Percentiles rank a stretch among this genome's conserved stretches.
These are phyloP conservation scores for Talaromyces marneffei DNA, from an alignment of 2,329 filamentous ascomycete genomes.

Conservation along the genomic window DNA sequence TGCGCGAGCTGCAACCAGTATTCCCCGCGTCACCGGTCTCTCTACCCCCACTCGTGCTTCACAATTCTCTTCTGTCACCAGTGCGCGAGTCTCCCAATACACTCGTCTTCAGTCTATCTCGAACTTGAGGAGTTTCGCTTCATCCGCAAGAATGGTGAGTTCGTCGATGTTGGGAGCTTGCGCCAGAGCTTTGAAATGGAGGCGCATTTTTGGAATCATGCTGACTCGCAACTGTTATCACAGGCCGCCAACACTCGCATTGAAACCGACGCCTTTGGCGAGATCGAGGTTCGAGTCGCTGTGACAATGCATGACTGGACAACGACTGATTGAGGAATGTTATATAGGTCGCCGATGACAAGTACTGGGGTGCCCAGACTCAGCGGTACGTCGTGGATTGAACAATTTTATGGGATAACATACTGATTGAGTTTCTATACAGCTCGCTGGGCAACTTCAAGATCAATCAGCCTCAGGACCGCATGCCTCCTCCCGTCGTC, in stretches of 20 bases:
- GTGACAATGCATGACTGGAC: neutral
- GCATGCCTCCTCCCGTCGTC: slow-evolving; percentile 90
- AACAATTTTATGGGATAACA: neutral
- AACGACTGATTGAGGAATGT: neutral
- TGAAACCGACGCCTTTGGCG: slow-evolving; percentile 96
- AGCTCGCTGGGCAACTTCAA: slow-evolving; percentile 91
- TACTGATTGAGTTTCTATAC: slow-evolving; percentile 19
- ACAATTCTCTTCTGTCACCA: slow-evolving; percentile 20
- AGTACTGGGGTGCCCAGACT: slow-evolving; percentile 98
- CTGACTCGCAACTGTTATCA: neutral
- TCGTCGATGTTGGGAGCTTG: neutral
- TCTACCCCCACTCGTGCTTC: slow-evolving; percentile 23
- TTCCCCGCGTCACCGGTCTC: slow-evolving; percentile 27
- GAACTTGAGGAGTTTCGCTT: slow-evolving; percentile 33
- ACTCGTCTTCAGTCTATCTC: slow-evolving; percentile 33
- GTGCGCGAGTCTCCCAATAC: slow-evolving; percentile 26
- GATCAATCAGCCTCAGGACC: slow-evolving; percentile 98
- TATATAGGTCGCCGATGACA: slow-evolving; percentile 67
- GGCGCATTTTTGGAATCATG: neutral
- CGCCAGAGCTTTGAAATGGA: neutral
- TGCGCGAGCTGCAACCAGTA: slow-evolving; percentile 26
- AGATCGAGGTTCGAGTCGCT: slow-evolving; percentile 60
- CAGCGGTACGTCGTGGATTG: slow-evolving; percentile 55
- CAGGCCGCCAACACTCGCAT: slow-evolving; percentile 57
- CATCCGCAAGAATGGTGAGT: slow-evolving; percentile 35